Evolutionary conservation across 2,329 filamentous ascomycete genomes (phyloP), one percentile per base, ranked within the genome.

Genomic region (Balansia obtecta): DNA sequence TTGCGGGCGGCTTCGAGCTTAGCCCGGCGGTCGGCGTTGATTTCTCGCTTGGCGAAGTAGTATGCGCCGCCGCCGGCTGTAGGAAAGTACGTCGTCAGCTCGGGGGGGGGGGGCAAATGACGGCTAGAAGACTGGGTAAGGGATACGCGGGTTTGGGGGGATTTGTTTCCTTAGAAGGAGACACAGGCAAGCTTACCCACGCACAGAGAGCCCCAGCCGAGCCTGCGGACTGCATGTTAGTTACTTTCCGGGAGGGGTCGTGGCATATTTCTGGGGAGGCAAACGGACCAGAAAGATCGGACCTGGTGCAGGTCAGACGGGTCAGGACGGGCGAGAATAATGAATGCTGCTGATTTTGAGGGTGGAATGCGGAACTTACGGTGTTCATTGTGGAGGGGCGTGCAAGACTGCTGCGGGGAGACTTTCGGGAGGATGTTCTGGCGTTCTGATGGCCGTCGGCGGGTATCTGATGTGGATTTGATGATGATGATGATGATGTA

Each of bases 41-140:
- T 95, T 67, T 83, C 84, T 63, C 81, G 79, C 76, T 98, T 98
- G 56, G 93, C 93, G 66, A 96, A 95, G 73, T 87, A 89, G 75
- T 97, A 98, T 61, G 91, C 89, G 55, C 85, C 87, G 57, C 82
- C 93, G 63, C 91, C 93, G 58, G 90, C 88, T 89, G 63, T 49
- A 32, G 33, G 32, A 9, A 15, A 49, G 38, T 18, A 50, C n/a
- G n/a, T n/a, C 44, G 32, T 45, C 44, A 22, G 27, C 7, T 27
- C 27, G 22, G 22, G 6, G 6, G 6, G 22, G 6, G 6, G 22
- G 22, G n/a, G n/a, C n/a, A n/a, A 22, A 22, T 22, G 20, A 22
- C 20, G 20, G 2, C 4, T 22, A 2, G 4, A 22, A 22, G 20
- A 22, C n/a, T 22, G 12, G 34, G 33, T 40, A 34, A 34, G 27